Percentiles rank a stretch among this genome's conserved stretches.
These are phyloP conservation scores for Trichosporon sp. DNA, from an alignment of 1,284 basidiomycete species.

Conservation along the genomic window DNA sequence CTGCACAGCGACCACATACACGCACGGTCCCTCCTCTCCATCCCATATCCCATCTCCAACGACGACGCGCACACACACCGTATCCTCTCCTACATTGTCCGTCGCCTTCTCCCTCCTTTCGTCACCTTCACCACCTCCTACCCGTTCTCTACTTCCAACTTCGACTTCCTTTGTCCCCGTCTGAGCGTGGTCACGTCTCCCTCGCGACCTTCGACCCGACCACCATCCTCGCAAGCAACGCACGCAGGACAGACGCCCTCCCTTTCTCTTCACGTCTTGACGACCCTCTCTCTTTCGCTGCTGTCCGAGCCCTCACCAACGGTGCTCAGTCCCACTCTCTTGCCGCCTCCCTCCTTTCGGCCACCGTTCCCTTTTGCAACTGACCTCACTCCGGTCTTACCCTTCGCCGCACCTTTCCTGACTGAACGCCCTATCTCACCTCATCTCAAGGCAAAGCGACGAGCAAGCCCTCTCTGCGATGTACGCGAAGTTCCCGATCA, in stretches of 20 bases:
- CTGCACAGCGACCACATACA: background rate
- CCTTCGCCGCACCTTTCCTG: background rate
- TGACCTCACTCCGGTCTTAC: background rate
- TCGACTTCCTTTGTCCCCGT: background rate
- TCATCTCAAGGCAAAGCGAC: background rate
- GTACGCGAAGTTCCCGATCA: background rate
- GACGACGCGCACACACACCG: background rate
- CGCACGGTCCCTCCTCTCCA: background rate
- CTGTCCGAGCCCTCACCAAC: background rate
- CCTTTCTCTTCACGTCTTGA: background rate
- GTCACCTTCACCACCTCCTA: background rate
- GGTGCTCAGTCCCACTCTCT: background rate
- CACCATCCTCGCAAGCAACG: background rate
- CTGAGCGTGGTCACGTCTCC: conserved; percentile 1
- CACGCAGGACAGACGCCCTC: background rate
- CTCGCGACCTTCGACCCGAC: background rate
- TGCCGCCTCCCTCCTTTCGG: background rate
- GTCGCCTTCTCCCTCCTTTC: background rate
- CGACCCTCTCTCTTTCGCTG: background rate
- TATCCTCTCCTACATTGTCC: background rate
- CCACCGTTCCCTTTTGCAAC: background rate
- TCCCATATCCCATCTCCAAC: background rate
- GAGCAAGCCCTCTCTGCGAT: background rate
- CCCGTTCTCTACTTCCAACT: background rate
- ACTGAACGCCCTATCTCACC: background rate